Evolutionary conservation across 1,284 basidiomycete genomes (phyloP).

Genomic region (Trichosporon coremiiforme): DNA sequence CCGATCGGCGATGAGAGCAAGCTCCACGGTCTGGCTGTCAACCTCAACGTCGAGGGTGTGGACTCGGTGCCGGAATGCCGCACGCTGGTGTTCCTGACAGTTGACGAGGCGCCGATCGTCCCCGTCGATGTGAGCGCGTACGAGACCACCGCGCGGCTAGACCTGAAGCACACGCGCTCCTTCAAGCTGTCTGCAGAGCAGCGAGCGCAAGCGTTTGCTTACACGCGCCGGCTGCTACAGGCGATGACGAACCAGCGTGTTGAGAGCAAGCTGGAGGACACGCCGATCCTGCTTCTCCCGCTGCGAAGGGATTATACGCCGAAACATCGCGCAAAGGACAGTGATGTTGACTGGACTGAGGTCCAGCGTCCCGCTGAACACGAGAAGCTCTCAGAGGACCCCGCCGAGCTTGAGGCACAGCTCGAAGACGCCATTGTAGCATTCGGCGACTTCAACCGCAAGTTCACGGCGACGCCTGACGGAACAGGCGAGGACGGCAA

Average conservation of each 20-base stretch:
- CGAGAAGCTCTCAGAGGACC: conserved; percentile 14
- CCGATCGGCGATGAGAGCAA: not conserved
- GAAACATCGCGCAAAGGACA: conserved; percentile 9
- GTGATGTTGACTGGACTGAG: conserved; percentile 47
- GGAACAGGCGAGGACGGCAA: conserved; percentile 30
- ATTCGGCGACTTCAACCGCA: conserved; percentile 17
- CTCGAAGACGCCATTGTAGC: conserved; percentile 37
- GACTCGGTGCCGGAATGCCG: conserved; percentile 13
- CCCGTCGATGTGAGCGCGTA: conserved; percentile 7
- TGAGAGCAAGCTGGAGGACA: conserved; percentile 25
- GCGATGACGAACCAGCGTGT: conserved; percentile 39
- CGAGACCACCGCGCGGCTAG: not conserved
- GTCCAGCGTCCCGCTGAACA: conserved; percentile 30
- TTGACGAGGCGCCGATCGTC: not conserved
- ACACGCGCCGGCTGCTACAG: conserved; percentile 39
- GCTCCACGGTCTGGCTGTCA: not conserved
- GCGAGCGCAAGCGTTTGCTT: conserved; percentile 33
- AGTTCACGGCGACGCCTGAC: not conserved
- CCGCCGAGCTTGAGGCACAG: conserved; percentile 27
- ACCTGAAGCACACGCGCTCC: conserved; percentile 3
- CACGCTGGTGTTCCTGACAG: conserved; percentile 19
- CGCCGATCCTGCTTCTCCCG: conserved; percentile 42
- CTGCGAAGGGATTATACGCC: conserved; percentile 18
- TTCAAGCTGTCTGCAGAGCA: conserved; percentile 15
- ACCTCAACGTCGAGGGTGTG: not conserved